phyloP scores from a whole-genome alignment of 129 eudicot species.

The Scalesia atractyloides region DNA sequence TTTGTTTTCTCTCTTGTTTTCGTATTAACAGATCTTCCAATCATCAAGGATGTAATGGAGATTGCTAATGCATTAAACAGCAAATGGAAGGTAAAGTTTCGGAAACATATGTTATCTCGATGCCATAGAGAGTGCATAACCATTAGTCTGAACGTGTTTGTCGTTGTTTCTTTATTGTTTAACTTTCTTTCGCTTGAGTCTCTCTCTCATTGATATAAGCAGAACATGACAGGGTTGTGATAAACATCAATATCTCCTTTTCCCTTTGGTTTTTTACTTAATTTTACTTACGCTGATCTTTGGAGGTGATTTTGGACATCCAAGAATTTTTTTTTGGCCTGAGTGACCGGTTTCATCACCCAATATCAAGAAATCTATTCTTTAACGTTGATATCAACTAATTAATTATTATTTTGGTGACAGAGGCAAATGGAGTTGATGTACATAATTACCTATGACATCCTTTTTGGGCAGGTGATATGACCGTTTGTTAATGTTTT shows the following conservation, averaged over 20 bases:
- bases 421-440: conserved; percentile 86
- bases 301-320: conserved; percentile 1
- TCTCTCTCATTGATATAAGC: background rate
- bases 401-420: conserved; percentile 29
- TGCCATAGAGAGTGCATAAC: conserved; percentile 1
- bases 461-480: conserved; percentile 90
- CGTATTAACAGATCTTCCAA: conserved; percentile 59
- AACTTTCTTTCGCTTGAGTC: background rate
- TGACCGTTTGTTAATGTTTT: conserved; percentile 4
- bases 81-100: conserved; percentile 87
- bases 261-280: background rate
- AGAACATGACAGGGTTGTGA: background rate
- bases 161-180: background rate
- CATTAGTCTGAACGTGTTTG: background rate
- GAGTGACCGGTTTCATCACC: background rate
- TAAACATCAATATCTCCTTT: background rate
- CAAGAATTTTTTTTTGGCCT: conserved; percentile 1
- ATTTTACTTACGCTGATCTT: background rate
- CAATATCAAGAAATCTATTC: conserved; percentile 2
- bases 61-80: conserved; percentile 58
- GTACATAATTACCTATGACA: conserved; percentile 76
- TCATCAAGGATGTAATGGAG: conserved; percentile 80
- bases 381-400: conserved; percentile 10
- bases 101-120: background rate
- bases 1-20: conserved; percentile 6